Evolutionary conservation across 1,139 yeast genomes (phyloP), one percentile per base, ranked within the genome.

Genomic region (Komagataea norvegica): DNA sequence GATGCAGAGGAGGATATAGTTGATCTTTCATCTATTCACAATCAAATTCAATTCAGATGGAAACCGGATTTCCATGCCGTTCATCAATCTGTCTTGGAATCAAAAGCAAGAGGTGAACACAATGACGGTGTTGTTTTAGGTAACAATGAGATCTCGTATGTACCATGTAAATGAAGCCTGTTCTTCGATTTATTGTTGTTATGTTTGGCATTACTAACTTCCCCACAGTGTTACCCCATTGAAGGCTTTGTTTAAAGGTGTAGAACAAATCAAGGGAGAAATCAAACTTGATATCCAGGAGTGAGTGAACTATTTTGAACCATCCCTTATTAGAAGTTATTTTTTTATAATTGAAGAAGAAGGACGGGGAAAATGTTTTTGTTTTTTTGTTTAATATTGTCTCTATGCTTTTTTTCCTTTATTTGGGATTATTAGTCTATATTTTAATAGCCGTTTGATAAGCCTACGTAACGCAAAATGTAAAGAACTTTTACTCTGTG

Each of bases 41-140:
- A 60, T n/a, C 58, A 63, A 32, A 64, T 72, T 21, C 67, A 70
- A 38, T 91, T 78, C 60, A 65, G 67, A 44, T 91, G 98, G 97
- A 67, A 69, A 33, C 98, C 98, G 0, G 79, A 88, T 56, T 88
- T 87, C 61, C 73, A 72, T 36, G 64, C 71, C 20, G 89, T 84
- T 20, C 82, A 79, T 51, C 65, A 74, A 39, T 72, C 78, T 25
- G 80, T 85, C 8, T 61, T 70, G 29, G 63, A 57, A 13, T 76
- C 79, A 41, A 60, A 64, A 8, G 70, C 62, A 2, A 79, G 74
- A 21, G 72, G 70, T 37, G 52, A 49, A 25, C 48, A 47, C 30
- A 56, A 56, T 22, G 70, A 65, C 40, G 77, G 73, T 30, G 64
- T 70, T 58, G 65, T 48, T 15, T 63, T 30, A 60, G 64, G 43